These are phyloP conservation scores for Lepiota brunneoincarnata DNA, from an alignment of 768 basidiomycete genomes.

Conservation along the genomic window DNA sequence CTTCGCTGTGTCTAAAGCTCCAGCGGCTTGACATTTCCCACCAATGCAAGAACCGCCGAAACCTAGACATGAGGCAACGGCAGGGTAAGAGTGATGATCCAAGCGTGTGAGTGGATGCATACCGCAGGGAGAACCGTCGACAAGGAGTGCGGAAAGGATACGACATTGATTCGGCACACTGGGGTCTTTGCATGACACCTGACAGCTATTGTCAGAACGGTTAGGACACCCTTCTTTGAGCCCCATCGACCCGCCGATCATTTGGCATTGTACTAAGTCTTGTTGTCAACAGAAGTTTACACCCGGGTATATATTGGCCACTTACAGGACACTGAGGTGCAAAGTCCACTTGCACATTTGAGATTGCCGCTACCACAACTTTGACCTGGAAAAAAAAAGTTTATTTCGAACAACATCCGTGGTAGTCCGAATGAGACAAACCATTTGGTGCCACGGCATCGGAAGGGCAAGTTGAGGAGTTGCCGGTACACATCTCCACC, in stretches of 20 bases:
- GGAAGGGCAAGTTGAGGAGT: conserved; percentile 65
- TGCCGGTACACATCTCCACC: conserved; percentile 74
- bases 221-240: conserved; percentile 65
- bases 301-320: conserved; percentile 17
- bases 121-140: conserved; percentile 87
- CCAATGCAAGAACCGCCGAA: conserved; percentile 68
- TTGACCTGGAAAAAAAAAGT: conserved; percentile 38
- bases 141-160: conserved; percentile 63
- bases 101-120: conserved; percentile 21
- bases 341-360: conserved; percentile 74
- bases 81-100: conserved; percentile 4
- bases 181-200: conserved; percentile 81
- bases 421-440: conserved; percentile 24
- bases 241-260: conserved; percentile 68
- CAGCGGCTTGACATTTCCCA: conserved; percentile 61
- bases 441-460: conserved; percentile 65
- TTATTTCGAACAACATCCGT: conserved; percentile 2
- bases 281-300: conserved; percentile 14
- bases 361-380: conserved; percentile 63
- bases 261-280: conserved; percentile 67
- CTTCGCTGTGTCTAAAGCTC: conserved; percentile 58
- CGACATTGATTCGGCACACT: conserved; percentile 57
- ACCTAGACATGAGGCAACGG: conserved; percentile 31
- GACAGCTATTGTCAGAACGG: conserved; percentile 63
- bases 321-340: conserved; percentile 71